Conservation (phyloP, 1,284 basidiomycete genomes). For the Naganishia sp. region DNA sequence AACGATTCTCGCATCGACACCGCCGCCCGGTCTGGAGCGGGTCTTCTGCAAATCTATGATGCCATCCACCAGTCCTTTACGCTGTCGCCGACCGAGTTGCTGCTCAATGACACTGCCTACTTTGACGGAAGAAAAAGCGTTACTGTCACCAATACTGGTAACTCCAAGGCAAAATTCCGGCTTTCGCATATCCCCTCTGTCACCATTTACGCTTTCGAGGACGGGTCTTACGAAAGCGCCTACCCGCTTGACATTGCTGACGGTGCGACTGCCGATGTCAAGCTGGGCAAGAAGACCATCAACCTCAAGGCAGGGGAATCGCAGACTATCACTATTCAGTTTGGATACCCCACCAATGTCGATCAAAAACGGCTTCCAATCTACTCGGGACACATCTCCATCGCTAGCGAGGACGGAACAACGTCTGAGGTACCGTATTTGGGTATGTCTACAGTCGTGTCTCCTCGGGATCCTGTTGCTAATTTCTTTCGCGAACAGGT, state of each 20-base stretch:
- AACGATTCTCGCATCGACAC: slow-evolving; percentile 61
- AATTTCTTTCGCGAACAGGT: slow-evolving; percentile 28
- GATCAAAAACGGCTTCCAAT: slow-evolving; percentile 43
- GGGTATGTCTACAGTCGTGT: slow-evolving; percentile 38
- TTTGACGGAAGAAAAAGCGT: slow-evolving; percentile 56
- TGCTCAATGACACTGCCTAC: slow-evolving; percentile 70
- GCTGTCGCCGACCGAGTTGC: slow-evolving; percentile 63
- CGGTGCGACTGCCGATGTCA: slow-evolving; percentile 38
- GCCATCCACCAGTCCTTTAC: slow-evolving; percentile 63
- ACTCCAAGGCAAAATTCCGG: slow-evolving; percentile 37
- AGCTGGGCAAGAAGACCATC: slow-evolving; percentile 40
- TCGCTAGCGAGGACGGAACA: slow-evolving; percentile 37
- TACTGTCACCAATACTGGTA: slow-evolving; percentile 43
- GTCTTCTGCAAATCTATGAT: slow-evolving; percentile 65
- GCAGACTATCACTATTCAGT: slow-evolving; percentile 38
- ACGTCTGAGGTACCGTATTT: slow-evolving; percentile 43
- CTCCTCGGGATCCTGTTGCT: too few relatives aligned
- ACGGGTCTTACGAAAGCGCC: slow-evolving; percentile 35
- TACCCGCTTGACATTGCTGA: slow-evolving; percentile 39
- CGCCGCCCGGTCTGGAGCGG: slow-evolving; percentile 66
- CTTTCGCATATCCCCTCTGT: slow-evolving; percentile 42
- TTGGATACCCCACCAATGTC: slow-evolving; percentile 42
- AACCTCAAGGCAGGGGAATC: slow-evolving; percentile 40
- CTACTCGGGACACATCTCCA: slow-evolving; percentile 46
- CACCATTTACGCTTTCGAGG: slow-evolving; percentile 39